These are phyloP conservation scores for Linnemannia zychae DNA, from an alignment of 192 early-diverging fungal genomes.

Conservation along the genomic window DNA sequence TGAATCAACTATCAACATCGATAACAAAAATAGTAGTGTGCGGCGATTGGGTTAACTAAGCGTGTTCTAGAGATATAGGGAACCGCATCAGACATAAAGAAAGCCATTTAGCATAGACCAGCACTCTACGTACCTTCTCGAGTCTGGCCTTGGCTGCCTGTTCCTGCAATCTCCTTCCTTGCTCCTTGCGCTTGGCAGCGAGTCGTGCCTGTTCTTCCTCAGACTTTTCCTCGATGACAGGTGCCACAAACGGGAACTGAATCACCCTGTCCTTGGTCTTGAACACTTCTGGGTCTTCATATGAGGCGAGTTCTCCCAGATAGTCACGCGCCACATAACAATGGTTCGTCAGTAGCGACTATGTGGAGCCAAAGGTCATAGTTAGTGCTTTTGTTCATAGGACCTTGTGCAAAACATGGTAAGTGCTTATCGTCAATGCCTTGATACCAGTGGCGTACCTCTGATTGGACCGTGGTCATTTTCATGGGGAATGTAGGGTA, in stretches of 20 bases:
- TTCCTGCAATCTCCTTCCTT: conserved; percentile 81
- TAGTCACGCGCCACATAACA: conserved; percentile 85
- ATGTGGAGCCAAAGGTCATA: not conserved
- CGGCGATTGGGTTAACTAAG: not conserved
- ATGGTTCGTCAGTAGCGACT: conserved; percentile 79
- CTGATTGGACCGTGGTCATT: conserved; percentile 80
- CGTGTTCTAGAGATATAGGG: not conserved
- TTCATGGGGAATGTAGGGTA: conserved; percentile 91
- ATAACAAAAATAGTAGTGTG: not conserved
- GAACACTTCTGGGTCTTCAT: conserved; percentile 73
- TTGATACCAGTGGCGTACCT: conserved; percentile 54
- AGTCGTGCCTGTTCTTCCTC: conserved; percentile 81
- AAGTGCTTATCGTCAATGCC: not conserved
- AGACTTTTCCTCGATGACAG: conserved; percentile 79
- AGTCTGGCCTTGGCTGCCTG: conserved; percentile 84
- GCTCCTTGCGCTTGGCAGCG: conserved; percentile 78
- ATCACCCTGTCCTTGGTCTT: conserved; percentile 75
- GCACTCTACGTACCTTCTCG: conserved; percentile 74
- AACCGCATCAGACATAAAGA: not conserved
- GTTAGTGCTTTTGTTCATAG: not conserved
- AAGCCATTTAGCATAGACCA: too few species aligned
- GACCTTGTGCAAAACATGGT: too few species aligned
- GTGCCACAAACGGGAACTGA: conserved; percentile 85
- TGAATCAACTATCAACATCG: conserved; percentile 62
- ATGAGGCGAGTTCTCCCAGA: conserved; percentile 72